These are phyloP conservation scores for Gynostemma pentaphyllum DNA, from an alignment of 306 rosid genomes.

Conservation along the genomic window DNA sequence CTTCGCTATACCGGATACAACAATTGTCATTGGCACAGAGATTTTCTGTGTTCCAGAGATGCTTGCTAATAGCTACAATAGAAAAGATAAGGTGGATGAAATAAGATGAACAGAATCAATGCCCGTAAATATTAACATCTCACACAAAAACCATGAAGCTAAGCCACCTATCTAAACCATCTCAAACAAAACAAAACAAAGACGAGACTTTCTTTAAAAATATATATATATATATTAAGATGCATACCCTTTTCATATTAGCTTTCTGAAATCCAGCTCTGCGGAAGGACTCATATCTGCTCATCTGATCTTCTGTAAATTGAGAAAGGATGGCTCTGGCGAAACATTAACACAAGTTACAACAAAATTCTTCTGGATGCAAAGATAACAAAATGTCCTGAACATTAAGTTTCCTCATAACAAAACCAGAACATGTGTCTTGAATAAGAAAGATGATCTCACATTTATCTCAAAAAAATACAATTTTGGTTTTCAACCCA, in stretches of 20 bases:
- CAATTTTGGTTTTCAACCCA: not conserved
- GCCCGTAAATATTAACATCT: not conserved
- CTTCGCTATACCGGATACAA: constrained; percentile 89
- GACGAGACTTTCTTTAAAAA: too few relatives aligned
- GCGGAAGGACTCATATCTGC: constrained; percentile 83
- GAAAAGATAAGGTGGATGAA: not conserved
- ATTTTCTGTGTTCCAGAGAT: constrained; percentile 82
- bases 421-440: not conserved
- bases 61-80: constrained; percentile 59
- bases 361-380: not conserved
- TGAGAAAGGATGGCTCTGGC: constrained; percentile 69
- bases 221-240: not conserved
- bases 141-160: not conserved
- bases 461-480: too few relatives aligned
- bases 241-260: constrained; percentile 74
- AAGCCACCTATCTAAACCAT: not conserved
- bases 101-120: not conserved
- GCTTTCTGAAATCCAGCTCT: constrained; percentile 93
- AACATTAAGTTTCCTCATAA: not conserved
- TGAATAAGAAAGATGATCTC: not conserved
- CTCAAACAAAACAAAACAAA: too few relatives aligned
- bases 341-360: not conserved
- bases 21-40: constrained; percentile 81
- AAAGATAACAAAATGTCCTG: not conserved
- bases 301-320: constrained; percentile 87